Evolutionary conservation across 108 stramenopile species (phyloP).

Genomic region (Chaetoceros tenuissimus): DNA sequence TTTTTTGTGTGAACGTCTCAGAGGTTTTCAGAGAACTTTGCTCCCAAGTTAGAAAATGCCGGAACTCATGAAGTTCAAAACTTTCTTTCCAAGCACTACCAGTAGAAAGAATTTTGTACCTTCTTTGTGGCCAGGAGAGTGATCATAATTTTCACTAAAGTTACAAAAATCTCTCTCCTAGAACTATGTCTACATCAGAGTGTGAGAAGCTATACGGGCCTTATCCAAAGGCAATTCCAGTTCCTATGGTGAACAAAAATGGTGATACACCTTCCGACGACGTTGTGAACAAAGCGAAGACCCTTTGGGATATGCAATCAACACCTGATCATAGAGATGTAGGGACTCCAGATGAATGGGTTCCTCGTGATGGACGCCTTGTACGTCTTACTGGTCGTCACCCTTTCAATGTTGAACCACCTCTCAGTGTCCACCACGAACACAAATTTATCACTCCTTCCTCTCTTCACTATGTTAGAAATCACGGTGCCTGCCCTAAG

Average conservation of each 20-base stretch:
- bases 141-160: no score
- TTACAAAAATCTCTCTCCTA: no score
- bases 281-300: slow-evolving; percentile 34
- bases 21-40: no score
- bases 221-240: slow-evolving; percentile 70
- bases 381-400: slow-evolving; percentile 94
- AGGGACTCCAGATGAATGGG: slow-evolving; percentile 84
- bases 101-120: no score
- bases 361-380: slow-evolving; percentile 79
- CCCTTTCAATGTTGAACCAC: slow-evolving; percentile 98
- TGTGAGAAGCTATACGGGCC: slow-evolving; percentile 62
- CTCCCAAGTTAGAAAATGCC: no score
- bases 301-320: slow-evolving; percentile 38
- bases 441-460: slow-evolving; percentile 80
- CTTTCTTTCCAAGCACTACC: no score
- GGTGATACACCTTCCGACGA: slow-evolving; percentile 45
- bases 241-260: slow-evolving; percentile 41
- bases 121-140: no score
- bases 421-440: slow-evolving; percentile 54
- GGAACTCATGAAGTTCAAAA: no score
- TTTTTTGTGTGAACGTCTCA: no score
- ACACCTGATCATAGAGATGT: slow-evolving; percentile 72
- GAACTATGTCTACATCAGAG: no score
- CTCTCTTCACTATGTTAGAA: slow-evolving; percentile 77
- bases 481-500: slow-evolving; percentile 85